A percentile compares a stretch with the other conserved stretches of the same genome.
These are phyloP conservation scores for Nakaseomyces glabratus DNA, from an alignment of 1,139 yeast genomes.

Conservation along the genomic window DNA sequence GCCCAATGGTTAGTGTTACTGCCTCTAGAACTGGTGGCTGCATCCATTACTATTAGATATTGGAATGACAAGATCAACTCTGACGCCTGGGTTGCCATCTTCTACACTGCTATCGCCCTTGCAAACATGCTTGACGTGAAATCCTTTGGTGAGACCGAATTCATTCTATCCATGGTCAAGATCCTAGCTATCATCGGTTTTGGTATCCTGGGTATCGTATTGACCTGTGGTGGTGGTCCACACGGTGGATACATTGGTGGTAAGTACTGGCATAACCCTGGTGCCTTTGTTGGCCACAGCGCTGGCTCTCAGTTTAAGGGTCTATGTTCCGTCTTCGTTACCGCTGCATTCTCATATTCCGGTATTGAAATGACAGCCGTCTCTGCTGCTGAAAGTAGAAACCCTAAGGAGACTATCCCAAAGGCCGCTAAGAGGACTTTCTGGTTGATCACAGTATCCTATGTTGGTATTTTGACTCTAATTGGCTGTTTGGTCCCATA, in stretches of 20 bases:
- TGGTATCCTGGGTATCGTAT: constrained; percentile 58
- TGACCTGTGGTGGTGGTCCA: constrained; percentile 64
- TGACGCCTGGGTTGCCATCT: constrained; percentile 60
- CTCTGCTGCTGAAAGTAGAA: constrained; percentile 78
- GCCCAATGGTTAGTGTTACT: constrained; percentile 60
- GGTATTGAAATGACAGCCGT: constrained; percentile 74
- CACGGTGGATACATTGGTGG: constrained; percentile 53
- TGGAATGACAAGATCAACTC: constrained; percentile 52
- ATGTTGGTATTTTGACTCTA: constrained; percentile 50
- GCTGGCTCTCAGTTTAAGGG: constrained; percentile 44
- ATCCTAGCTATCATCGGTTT: constrained; percentile 57
- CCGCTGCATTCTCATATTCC: constrained; percentile 47
- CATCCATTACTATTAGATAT: constrained; percentile 55
- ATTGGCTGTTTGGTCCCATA: constrained; percentile 66
- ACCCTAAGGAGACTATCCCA: constrained; percentile 65
- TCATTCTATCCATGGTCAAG: constrained; percentile 50
- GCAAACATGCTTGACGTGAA: constrained; percentile 51
- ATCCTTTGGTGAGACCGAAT: constrained; percentile 68
- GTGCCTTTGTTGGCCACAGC: constrained; percentile 50
- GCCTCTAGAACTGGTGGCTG: constrained; percentile 66
- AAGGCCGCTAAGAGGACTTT: constrained; percentile 68
- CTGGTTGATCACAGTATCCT: constrained; percentile 65
- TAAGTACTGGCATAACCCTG: constrained; percentile 54
- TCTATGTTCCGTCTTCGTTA: constrained; percentile 42
- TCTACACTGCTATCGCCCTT: constrained; percentile 46